Evolutionary conservation across 805 yeast genomes (phyloP).

Genomic region (Maudiozyma saulgeensis): DNA sequence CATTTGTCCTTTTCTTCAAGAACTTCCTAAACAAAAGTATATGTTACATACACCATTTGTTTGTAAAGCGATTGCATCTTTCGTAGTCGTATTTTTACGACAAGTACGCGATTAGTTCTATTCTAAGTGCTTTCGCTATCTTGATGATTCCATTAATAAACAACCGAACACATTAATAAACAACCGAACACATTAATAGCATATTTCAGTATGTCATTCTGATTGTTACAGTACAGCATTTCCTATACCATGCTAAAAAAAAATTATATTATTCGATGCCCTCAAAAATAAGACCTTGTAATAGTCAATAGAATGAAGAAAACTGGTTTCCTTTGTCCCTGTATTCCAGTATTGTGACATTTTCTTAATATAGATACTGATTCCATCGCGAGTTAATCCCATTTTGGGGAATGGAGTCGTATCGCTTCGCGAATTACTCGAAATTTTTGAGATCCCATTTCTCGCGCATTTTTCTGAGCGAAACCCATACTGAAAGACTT

Average conservation of each 20-base stretch:
- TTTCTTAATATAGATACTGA: not conserved
- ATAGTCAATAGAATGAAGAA: too few species aligned
- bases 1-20: too few species aligned
- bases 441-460: not conserved
- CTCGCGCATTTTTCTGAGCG: not conserved
- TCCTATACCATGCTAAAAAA: too few species aligned
- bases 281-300: too few species aligned
- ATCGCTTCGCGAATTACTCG: not conserved
- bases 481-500: not conserved
- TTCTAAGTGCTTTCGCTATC: not conserved
- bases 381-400: not conserved
- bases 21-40: too few species aligned
- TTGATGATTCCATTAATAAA: not conserved
- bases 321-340: not conserved
- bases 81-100: not conserved
- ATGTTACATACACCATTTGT: too few species aligned
- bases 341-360: not conserved
- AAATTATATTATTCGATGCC: too few species aligned
- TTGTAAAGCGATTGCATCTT: too few species aligned
- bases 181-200: not conserved
- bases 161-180: not conserved
- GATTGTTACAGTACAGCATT: too few species aligned
- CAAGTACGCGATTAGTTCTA: not conserved
- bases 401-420: not conserved
- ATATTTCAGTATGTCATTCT: too few species aligned